Percentiles rank a stretch among this genome's conserved stretches.
Conservation (phyloP, 176 grass and related monocot species). For the Pontederia paniculata region DNA sequence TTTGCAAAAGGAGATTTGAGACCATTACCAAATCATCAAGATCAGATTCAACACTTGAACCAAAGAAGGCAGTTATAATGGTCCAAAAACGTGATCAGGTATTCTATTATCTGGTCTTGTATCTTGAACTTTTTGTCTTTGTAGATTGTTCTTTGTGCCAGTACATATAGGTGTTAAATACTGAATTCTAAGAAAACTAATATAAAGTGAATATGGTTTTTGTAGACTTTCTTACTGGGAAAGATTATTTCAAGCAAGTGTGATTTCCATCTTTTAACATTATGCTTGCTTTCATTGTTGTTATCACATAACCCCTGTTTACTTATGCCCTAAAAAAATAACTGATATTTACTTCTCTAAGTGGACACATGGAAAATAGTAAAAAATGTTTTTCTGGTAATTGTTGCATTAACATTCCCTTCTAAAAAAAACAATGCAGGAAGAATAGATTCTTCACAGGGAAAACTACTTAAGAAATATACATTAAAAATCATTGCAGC, state of each 20-base stretch:
- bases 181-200: background rate
- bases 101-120: slow-evolving; percentile 20
- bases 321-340: background rate
- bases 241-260: too few species aligned
- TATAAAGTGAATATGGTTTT: too few species aligned
- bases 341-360: background rate
- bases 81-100: slow-evolving; percentile 88
- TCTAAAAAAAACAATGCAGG: background rate
- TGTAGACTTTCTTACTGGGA: too few species aligned
- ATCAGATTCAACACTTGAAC: slow-evolving; percentile 34
- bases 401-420: background rate
- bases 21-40: slow-evolving; percentile 77
- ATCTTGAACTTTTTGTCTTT: slow-evolving; percentile 20
- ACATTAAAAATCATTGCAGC: background rate
- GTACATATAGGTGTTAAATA: background rate
- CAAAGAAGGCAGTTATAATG: slow-evolving; percentile 48
- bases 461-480: too few species aligned
- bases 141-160: background rate
- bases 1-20: slow-evolving; percentile 79
- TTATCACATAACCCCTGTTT: background rate
- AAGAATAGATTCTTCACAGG: too few species aligned
- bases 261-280: too few species aligned
- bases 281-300: too few species aligned
- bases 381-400: background rate
- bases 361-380: background rate